Conservation (phyloP, 805 yeast genomes). For the Candida succiphila region DNA sequence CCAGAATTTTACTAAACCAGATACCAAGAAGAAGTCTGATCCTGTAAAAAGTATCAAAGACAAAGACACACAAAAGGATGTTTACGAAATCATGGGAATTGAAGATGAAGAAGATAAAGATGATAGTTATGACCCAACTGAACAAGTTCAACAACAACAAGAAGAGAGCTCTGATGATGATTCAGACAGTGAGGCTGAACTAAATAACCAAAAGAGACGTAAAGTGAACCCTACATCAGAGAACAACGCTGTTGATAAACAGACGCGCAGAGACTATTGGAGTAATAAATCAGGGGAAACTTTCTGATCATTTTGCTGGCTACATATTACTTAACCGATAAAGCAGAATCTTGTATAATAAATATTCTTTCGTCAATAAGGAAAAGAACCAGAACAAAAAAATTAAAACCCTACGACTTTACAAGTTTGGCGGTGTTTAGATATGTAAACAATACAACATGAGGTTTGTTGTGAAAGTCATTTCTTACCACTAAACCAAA, state of each 20-base stretch:
- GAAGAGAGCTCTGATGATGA: conserved; percentile 15
- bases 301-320: conserved; percentile 4
- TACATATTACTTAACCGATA: too few relatives aligned
- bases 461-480: too few relatives aligned
- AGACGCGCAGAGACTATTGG: conserved; percentile 25
- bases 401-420: too few relatives aligned
- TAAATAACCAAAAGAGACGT: not conserved
- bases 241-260: conserved; percentile 4
- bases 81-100: conserved; percentile 17
- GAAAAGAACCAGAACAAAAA: too few relatives aligned
- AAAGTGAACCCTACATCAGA: conserved; percentile 2
- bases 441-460: too few relatives aligned
- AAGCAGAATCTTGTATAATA: too few relatives aligned
- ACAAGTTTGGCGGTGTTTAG: too few relatives aligned
- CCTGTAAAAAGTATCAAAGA: not conserved
- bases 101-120: conserved; percentile 9
- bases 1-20: too few relatives aligned
- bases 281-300: conserved; percentile 22
- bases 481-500: too few relatives aligned
- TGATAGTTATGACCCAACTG: conserved; percentile 2
- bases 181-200: conserved; percentile 10
- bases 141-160: conserved; percentile 13
- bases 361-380: too few relatives aligned
- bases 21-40: not conserved
- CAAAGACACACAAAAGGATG: conserved; percentile 4